Base-by-base conservation (phyloP, 2,329 filamentous ascomycete species). In the Penicillium occitanis region DNA sequence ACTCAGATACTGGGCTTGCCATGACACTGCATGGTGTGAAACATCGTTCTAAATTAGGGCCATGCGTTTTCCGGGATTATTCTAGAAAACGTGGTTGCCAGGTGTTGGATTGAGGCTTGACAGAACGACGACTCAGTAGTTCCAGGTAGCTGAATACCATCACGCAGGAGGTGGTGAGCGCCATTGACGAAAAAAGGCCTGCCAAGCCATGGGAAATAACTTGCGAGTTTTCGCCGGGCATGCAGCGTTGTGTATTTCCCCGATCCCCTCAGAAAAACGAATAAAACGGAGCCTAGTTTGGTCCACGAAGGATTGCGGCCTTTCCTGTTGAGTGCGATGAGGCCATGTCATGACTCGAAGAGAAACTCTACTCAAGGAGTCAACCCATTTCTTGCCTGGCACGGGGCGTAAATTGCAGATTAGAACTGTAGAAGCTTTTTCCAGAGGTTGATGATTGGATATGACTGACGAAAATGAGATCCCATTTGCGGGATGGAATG, bases 1-100 rank as follows among this genome's bases (percentile, higher is more conserved):
- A 53, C 50, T 33, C 50, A 50, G 46, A 50, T 28, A 50, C 19
- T 28, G 48, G 48, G 13, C 48, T 55, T 42, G 48, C n/a, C 33
- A 53, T 62, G 60, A 40, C 44, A 62, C 7, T 48, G 58, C 58
- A 46, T 60, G 25, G 8, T 44, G 10, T 35, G 28, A 55, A 35
- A 35, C 30, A 35, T n/a, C n/a, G 19, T 37, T 3, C 30, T 35
- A 35, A 35, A 19, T 35, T 19, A 55, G 28, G 13, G n/a, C 3
- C 30, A 55, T 13, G 53, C 53, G n/a, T 57, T 33, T 57, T 55
- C 28, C 28, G 30, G 3, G 13, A 28, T 17, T 51, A 13, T 55
- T 35, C 30, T 55, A 55, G 30, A 55, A 53, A n/a, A 33, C 50
- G 46, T 48, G 19, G 46, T 3, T 13, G n/a, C 30, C 51, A 37